Base-by-base conservation (phyloP, 257 asterid genomes). In the Solanum medicagineum region DNA sequence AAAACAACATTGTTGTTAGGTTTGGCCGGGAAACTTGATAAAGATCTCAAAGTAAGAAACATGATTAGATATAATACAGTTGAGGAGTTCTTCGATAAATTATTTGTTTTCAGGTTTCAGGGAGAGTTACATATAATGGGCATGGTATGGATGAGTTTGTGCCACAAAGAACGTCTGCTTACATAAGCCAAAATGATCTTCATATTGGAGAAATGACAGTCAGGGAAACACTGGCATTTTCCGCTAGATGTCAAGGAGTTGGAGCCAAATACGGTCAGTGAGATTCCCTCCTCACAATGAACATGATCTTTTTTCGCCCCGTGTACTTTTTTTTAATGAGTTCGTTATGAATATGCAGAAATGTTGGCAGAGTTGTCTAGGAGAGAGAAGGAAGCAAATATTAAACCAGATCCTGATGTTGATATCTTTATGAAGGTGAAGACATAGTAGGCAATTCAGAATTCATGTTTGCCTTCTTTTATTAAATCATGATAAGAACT, bases 181-280 rank as follows among this genome's bases (percentile, higher is more conserved):
- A 96, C 88, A 96, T 93, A 73, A 96, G 98, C 84, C 99, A 94
- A 88, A 83, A 93, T 86, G 99, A 96, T 90, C 92, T 94, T 85
- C 99, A 96, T 70, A 92, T 94, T 19, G 96, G 95, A 70, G 98
- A 96, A 87, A 4, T 96, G 92, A 95, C 99, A 40, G 99, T 94
- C 77, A 87, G 99, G 84, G 99, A 95, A 88, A 95, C 99, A 47
- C 68, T 95, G 85, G 96, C 95, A 17, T 95, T 95, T 90, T 95
- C 98, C 4, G 99, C 98, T 54, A 93, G 98, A 91, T 94, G 98
- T 82, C 99, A 95, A 90, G 99, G 99, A 84, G 94, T 93, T 63
- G 99, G 99, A 47, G 84, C 92, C 82, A 94, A 96, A 85, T 92
- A 93, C 86, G 95, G 99, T 95, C 26, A 47, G 88, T 81, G 57